Conservation (phyloP, 129 eudicot species). For the Pittosporum tobira region DNA sequence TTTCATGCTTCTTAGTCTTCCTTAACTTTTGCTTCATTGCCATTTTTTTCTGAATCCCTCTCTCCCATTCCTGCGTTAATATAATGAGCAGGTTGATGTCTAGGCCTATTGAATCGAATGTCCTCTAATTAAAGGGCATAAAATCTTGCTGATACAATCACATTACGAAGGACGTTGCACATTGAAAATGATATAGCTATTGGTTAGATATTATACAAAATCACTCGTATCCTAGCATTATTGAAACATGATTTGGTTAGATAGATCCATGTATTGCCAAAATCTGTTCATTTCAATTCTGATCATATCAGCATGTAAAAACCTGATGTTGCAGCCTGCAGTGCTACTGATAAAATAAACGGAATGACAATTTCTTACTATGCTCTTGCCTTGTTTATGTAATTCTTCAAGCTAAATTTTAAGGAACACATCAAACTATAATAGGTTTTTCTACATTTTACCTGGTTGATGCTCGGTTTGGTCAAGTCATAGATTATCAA, state of each 20-base stretch:
- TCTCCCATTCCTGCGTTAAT: constrained; percentile 51
- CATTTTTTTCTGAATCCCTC: constrained; percentile 27
- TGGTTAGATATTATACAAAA: neutral
- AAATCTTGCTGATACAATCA: neutral
- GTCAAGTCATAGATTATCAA: neutral
- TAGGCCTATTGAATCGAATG: neutral
- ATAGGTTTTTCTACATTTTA: no score
- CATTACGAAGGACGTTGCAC: neutral
- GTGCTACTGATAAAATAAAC: no score
- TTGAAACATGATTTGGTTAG: neutral
- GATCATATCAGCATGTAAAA: no score
- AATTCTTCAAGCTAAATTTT: no score
- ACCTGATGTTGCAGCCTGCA: no score
- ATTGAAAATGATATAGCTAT: neutral
- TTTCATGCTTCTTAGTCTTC: constrained; percentile 19
- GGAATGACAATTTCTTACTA: no score
- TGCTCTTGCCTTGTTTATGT: no score
- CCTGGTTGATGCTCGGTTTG: neutral
- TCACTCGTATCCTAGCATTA: neutral
- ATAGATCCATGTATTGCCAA: no score
- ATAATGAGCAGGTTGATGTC: neutral
- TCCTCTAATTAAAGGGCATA: neutral
- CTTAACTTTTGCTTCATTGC: constrained; percentile 19
- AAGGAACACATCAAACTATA: no score
- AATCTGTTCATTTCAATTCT: no score